These are phyloP conservation scores for Pichia deserticola DNA, from an alignment of 805 yeast genomes.

Conservation along the genomic window DNA sequence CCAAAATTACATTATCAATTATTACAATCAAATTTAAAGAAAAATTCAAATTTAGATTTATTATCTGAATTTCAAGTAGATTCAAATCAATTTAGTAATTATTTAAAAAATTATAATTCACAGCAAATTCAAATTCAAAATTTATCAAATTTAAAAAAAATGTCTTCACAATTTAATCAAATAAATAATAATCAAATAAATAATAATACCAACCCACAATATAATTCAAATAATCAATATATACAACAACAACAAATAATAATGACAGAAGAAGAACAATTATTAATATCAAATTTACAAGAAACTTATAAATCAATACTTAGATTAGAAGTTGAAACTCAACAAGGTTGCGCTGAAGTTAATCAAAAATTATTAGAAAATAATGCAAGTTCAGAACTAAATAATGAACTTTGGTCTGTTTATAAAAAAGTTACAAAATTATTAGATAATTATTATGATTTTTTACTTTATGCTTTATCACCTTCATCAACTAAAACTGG, in stretches of 20 bases:
- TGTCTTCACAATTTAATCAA: not conserved
- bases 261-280: conserved; percentile 51
- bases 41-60: conserved; percentile 22
- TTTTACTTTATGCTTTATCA: conserved; percentile 59
- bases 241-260: conserved; percentile 17
- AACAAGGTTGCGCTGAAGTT: conserved; percentile 57
- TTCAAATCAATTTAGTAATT: conserved; percentile 9
- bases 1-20: conserved; percentile 7
- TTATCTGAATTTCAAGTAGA: conserved; percentile 22
- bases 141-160: not conserved
- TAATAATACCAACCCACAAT: conserved; percentile 3
- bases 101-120: not conserved
- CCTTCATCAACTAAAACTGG: conserved; percentile 67
- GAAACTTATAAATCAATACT: conserved; percentile 68
- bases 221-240: not conserved
- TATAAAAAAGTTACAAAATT: conserved; percentile 61
- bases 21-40: conserved; percentile 5
- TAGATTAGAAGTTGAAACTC: conserved; percentile 59
- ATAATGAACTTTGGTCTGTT: conserved; percentile 61
- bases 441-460: conserved; percentile 65
- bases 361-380: conserved; percentile 42
- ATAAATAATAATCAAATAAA: conserved; percentile 1
- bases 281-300: conserved; percentile 60
- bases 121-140: too few species aligned
- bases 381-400: conserved; percentile 42